Evolutionary conservation across 2,329 filamentous ascomycete genomes (phyloP).

Genomic region (Endoconidiophora laricicola): DNA sequence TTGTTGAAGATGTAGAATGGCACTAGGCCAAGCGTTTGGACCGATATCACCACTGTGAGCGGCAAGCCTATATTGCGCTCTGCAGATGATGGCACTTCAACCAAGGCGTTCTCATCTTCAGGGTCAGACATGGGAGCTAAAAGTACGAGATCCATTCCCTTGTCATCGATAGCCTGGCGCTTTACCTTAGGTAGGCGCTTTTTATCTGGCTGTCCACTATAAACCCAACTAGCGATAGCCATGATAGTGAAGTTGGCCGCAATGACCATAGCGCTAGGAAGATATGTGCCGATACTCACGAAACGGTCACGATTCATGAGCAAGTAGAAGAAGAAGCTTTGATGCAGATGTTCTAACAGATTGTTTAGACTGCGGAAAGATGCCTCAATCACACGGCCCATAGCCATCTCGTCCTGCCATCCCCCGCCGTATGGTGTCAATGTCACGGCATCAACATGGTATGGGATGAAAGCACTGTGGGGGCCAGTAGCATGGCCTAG

Average conservation of each 20-base stretch:
- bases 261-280: conserved; percentile 93
- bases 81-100: conserved; percentile 16
- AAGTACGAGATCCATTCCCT: not conserved
- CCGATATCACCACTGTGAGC: conserved; percentile 50
- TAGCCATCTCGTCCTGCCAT: conserved; percentile 95
- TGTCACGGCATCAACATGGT: conserved; percentile 92
- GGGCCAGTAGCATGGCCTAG: conserved; percentile 77
- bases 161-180: conserved; percentile 15
- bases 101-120: not conserved
- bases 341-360: conserved; percentile 85
- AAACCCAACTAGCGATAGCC: conserved; percentile 84
- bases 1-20: conserved; percentile 82
- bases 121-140: not conserved
- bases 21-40: conserved; percentile 61
- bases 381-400: conserved; percentile 78
- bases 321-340: conserved; percentile 98
- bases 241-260: conserved; percentile 92
- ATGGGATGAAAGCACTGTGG: conserved; percentile 92
- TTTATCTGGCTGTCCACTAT: conserved; percentile 47
- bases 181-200: not conserved
- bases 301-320: conserved; percentile 84
- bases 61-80: conserved; percentile 59
- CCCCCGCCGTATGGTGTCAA: conserved; percentile 81
- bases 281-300: conserved; percentile 93
- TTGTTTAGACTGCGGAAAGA: conserved; percentile 92